Evolutionary conservation across 2,329 filamentous ascomycete genomes (phyloP).

Genomic region (Xylaria hypoxylon): DNA sequence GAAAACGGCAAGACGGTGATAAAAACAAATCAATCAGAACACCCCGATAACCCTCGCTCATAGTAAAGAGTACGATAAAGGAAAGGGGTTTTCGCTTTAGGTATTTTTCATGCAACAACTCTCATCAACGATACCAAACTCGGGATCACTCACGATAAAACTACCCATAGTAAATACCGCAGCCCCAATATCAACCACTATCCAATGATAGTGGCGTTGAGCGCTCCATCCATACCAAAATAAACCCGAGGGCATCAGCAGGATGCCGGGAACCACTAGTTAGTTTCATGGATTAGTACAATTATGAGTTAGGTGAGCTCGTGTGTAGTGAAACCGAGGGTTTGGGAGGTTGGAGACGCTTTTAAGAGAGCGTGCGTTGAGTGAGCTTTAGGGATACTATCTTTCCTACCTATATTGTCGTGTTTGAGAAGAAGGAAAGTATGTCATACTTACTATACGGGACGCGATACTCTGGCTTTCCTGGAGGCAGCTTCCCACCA

Average conservation of each 20-base stretch:
- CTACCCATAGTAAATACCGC: conserved; percentile 65
- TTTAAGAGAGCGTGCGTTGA: background rate
- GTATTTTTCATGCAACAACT: background rate
- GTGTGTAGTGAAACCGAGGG: background rate
- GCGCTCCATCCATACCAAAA: conserved; percentile 70
- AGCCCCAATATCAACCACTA: conserved; percentile 69
- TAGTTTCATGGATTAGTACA: conserved; percentile 13
- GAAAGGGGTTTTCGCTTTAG: no score
- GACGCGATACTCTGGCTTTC: conserved; percentile 60
- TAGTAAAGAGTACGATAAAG: background rate
- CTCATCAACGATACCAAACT: background rate
- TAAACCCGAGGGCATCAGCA: conserved; percentile 63
- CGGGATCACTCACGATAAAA: conserved; percentile 52
- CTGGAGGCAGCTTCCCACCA: conserved; percentile 18
- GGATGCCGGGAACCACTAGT: conserved; percentile 50
- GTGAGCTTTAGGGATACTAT: background rate
- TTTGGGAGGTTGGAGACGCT: background rate
- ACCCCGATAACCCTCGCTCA: no score
- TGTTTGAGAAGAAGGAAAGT: background rate
- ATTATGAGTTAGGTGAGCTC: background rate
- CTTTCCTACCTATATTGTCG: no score
- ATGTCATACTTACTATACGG: conserved; percentile 49
- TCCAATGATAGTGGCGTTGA: conserved; percentile 63
- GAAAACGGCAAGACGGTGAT: no score
- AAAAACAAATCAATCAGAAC: no score